Conservation (phyloP, 257 asterid species). For the Plantago elongata region DNA sequence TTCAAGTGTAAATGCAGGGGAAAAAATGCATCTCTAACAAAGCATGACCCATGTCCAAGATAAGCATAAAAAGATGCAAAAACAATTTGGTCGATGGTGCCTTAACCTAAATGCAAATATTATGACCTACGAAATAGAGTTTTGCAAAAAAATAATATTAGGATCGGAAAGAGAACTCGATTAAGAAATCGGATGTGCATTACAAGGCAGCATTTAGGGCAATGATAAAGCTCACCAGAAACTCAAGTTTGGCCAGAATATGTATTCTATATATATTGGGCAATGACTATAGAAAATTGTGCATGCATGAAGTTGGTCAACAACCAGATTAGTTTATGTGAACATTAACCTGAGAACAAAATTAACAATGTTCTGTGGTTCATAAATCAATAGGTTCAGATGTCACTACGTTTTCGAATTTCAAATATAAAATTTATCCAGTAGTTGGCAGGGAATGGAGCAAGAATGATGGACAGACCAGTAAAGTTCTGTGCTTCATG, state of each 20-base stretch:
- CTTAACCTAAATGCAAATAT: not conserved
- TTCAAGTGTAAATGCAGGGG: slow-evolving; percentile 14
- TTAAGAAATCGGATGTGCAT: too few species aligned
- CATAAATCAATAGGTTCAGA: too few species aligned
- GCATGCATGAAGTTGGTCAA: not conserved
- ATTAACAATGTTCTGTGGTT: too few species aligned
- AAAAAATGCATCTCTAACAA: slow-evolving; percentile 4
- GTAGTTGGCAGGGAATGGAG: not conserved
- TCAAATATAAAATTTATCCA: not conserved
- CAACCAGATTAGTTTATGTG: too few species aligned
- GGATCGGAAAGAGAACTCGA: too few species aligned
- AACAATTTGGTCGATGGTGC: too few species aligned
- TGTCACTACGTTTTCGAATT: too few species aligned
- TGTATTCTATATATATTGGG: not conserved
- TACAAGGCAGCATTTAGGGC: too few species aligned
- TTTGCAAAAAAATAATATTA: too few species aligned
- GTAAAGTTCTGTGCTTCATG: slow-evolving; percentile 83
- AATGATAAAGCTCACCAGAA: not conserved
- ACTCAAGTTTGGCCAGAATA: not conserved
- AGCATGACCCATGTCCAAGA: slow-evolving; percentile 7
- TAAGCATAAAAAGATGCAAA: slow-evolving; percentile 5
- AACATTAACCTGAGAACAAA: too few species aligned
- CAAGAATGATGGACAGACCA: slow-evolving; percentile 40
- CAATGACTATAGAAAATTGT: not conserved
- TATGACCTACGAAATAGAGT: not conserved